Evolutionary conservation across 2,329 filamentous ascomycete genomes (phyloP).

Genomic region (Alternaria rosae): DNA sequence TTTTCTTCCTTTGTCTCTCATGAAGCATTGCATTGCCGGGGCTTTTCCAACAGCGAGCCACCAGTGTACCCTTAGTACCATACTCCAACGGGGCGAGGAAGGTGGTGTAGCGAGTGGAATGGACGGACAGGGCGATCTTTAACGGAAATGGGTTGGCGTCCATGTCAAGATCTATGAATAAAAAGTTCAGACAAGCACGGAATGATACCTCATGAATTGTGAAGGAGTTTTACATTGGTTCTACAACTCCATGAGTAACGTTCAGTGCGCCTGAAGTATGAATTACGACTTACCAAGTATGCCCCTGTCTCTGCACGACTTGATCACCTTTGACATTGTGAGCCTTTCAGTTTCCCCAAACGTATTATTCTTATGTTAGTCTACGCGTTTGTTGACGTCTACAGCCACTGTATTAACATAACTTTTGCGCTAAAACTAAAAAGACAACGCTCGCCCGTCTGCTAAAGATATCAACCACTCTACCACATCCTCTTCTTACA

Average conservation of each 20-base stretch:
- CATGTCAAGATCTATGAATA: conserved; percentile 53
- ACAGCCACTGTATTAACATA: not conserved
- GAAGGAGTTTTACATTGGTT: conserved; percentile 11
- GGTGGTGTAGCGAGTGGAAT: conserved; percentile 42
- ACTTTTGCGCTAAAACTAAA: conserved; percentile 4
- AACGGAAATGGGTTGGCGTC: conserved; percentile 51
- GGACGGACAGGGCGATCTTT: conserved; percentile 47
- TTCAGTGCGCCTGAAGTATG: not conserved
- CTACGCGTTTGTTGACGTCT: not conserved
- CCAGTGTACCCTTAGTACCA: conserved; percentile 51
- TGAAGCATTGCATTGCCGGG: conserved; percentile 53
- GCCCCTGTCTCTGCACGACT: not conserved
- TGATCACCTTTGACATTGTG: not conserved
- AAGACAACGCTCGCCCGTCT: not conserved
- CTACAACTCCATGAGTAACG: not conserved
- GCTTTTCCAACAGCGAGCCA: conserved; percentile 49
- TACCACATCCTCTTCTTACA: not conserved
- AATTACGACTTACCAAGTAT: not conserved
- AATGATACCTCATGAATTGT: conserved; percentile 23
- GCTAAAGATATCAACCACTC: not conserved
- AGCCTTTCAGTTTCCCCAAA: not conserved
- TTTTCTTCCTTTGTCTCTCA: conserved; percentile 50
- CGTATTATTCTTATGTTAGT: not conserved
- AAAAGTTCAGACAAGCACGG: conserved; percentile 47
- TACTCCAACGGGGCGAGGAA: conserved; percentile 40